These are phyloP conservation scores for Exutisphaerella laricina DNA, from an alignment of 2,329 filamentous ascomycete genomes.

Conservation along the genomic window DNA sequence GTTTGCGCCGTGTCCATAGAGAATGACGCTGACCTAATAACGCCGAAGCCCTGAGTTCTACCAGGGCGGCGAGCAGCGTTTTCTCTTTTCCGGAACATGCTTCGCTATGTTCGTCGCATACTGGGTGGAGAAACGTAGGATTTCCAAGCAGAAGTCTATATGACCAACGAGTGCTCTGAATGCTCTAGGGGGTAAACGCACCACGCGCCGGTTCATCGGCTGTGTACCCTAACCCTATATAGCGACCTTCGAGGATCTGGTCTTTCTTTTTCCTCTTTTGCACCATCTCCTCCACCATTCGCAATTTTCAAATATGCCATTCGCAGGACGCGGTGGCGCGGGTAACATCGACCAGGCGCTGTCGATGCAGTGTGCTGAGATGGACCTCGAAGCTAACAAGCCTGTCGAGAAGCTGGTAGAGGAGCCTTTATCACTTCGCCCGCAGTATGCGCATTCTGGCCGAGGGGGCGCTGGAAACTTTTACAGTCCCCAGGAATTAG, in stretches of 20 bases:
- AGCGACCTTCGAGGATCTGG: no score
- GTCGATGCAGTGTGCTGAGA: constrained; percentile 22
- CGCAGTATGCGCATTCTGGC: constrained; percentile 42
- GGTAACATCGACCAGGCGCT: constrained; percentile 36
- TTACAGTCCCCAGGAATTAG: constrained; percentile 40
- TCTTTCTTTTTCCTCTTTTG: background rate
- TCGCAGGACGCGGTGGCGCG: constrained; percentile 40
- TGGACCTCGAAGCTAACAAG: constrained; percentile 34
- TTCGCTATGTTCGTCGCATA: constrained; percentile 30
- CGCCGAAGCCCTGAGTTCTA: constrained; percentile 40
- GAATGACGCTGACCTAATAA: background rate
- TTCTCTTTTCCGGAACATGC: constrained; percentile 26
- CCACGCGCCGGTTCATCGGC: no score
- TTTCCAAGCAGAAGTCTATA: constrained; percentile 23
- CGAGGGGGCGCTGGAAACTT: constrained; percentile 45
- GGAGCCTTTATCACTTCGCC: no score
- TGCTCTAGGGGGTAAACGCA: no score
- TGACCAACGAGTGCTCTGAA: no score
- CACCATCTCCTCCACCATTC: no score
- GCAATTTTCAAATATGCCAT: constrained; percentile 11
- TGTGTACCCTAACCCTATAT: no score
- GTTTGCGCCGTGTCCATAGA: no score
- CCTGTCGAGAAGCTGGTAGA: no score
- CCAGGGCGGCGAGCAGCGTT: constrained; percentile 35
- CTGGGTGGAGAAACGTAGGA: constrained; percentile 24